Percentiles rank a stretch among this genome's conserved stretches.
These are phyloP conservation scores for Elsinoe ampelina DNA, from an alignment of 2,329 filamentous ascomycete genomes.

Conservation along the genomic window DNA sequence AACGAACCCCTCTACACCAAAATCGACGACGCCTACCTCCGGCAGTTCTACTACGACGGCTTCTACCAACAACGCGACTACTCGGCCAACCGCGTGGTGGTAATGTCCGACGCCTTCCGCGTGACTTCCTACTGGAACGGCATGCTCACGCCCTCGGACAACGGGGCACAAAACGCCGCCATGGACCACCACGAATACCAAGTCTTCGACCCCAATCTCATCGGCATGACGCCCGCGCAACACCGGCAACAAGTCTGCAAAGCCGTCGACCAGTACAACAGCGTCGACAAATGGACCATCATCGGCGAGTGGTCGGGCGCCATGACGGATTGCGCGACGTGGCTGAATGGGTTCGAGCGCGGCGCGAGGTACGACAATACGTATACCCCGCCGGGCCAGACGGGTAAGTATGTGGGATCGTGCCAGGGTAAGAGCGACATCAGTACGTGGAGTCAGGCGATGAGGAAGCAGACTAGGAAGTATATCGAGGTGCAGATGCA, in stretches of 20 bases:
- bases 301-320: conserved; percentile 62
- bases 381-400: conserved; percentile 34
- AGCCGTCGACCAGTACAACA: conserved; percentile 39
- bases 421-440: conserved; percentile 45
- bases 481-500: conserved; percentile 49
- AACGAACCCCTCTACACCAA: conserved; percentile 33
- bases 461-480: conserved; percentile 38
- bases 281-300: conserved; percentile 54
- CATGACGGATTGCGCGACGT: conserved; percentile 51
- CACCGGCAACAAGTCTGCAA: conserved; percentile 51
- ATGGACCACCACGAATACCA: conserved; percentile 64
- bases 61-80: conserved; percentile 33
- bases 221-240: conserved; percentile 41
- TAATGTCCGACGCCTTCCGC: conserved; percentile 51
- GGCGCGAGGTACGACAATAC: conserved; percentile 54
- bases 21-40: conserved; percentile 36
- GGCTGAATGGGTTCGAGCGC: conserved; percentile 45
- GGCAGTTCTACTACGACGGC: conserved; percentile 48
- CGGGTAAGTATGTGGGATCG: conserved; percentile 37
- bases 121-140: conserved; percentile 50
- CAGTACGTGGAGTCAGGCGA: conserved; percentile 38
- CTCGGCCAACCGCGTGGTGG: conserved; percentile 34
- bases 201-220: conserved; percentile 46
- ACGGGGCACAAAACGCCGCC: conserved; percentile 43
- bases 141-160: conserved; percentile 45